A percentile compares a stretch with the other conserved stretches of the same genome.
Evolutionary conservation across 1,284 basidiomycete species (phyloP).

Genomic region (Cutaneotrichosporon sp.): DNA sequence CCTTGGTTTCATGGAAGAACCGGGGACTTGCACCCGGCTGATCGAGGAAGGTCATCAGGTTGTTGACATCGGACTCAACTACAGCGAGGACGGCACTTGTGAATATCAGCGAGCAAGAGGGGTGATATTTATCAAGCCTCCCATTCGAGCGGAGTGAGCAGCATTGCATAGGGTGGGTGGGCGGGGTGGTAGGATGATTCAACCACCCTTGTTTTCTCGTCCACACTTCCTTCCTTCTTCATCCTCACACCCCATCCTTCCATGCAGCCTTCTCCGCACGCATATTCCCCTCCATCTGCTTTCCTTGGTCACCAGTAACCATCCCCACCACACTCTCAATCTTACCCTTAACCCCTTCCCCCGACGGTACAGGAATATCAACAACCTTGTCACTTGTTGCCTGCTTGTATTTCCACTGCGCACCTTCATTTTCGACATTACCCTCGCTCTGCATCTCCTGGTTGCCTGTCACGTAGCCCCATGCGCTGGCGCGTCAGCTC

Average conservation of each 20-base stretch:
- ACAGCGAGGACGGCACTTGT: too few species aligned
- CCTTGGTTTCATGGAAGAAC: too few species aligned
- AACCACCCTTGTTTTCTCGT: too few species aligned
- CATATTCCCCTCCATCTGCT: slow-evolving; percentile 50
- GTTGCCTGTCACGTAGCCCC: slow-evolving; percentile 50
- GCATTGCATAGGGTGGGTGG: too few species aligned
- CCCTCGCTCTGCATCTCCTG: slow-evolving; percentile 44
- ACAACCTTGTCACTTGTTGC: slow-evolving; percentile 28
- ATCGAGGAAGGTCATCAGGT: too few species aligned
- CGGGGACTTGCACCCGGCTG: too few species aligned
- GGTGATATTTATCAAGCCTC: too few species aligned
- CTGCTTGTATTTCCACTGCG: slow-evolving; percentile 47
- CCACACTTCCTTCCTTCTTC: not conserved
- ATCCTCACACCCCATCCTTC: slow-evolving; percentile 32
- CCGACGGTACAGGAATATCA: slow-evolving; percentile 32
- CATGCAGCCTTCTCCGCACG: slow-evolving; percentile 49
- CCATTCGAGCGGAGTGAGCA: too few species aligned
- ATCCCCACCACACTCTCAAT: slow-evolving; percentile 48
- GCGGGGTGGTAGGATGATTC: too few species aligned
- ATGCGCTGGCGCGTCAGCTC: slow-evolving; percentile 29
- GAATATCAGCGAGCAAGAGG: too few species aligned
- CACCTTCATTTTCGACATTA: slow-evolving; percentile 47
- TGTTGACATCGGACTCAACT: too few species aligned
- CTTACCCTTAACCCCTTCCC: slow-evolving; percentile 44
- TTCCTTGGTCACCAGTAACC: slow-evolving; percentile 44